A percentile compares a stretch with the other conserved stretches of the same genome.
Conservation (phyloP, 2,329 filamentous ascomycete species). For the Apiospora sp. region DNA sequence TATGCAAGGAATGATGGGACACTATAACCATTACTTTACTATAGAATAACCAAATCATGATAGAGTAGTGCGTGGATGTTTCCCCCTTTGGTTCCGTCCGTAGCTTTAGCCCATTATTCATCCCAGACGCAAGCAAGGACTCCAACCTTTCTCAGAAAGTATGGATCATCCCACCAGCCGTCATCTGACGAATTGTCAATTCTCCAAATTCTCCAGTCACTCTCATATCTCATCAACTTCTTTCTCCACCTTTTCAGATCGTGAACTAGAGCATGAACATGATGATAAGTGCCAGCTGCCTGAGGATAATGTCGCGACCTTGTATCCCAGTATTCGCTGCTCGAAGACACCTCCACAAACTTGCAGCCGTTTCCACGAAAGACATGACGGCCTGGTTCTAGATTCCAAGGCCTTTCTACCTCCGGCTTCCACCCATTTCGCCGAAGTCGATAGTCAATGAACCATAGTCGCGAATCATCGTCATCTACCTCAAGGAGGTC, state of each 20-base stretch:
- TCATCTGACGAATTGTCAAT: neutral
- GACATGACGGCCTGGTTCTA: neutral
- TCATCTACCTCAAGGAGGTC: neutral
- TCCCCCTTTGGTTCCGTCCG: too few species aligned
- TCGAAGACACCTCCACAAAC: neutral
- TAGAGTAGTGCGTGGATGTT: too few species aligned
- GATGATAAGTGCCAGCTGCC: neutral
- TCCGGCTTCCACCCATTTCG: neutral
- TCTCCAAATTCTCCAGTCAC: too few species aligned
- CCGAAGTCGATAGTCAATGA: neutral
- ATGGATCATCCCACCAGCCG: neutral
- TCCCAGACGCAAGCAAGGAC: neutral
- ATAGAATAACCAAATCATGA: too few species aligned
- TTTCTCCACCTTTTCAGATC: too few species aligned
- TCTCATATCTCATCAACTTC: too few species aligned
- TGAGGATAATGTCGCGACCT: neutral
- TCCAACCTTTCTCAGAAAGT: neutral
- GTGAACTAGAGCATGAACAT: neutral
- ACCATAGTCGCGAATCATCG: too few species aligned
- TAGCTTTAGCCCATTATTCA: neutral
- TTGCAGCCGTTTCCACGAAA: slow-evolving; percentile 1
- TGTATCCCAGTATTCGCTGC: neutral
- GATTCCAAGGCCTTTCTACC: neutral
- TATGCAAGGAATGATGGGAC: too few species aligned
- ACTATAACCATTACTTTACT: too few species aligned